These are phyloP conservation scores for Xylaria polymorpha DNA, from an alignment of 2,329 filamentous ascomycete species.

Conservation along the genomic window DNA sequence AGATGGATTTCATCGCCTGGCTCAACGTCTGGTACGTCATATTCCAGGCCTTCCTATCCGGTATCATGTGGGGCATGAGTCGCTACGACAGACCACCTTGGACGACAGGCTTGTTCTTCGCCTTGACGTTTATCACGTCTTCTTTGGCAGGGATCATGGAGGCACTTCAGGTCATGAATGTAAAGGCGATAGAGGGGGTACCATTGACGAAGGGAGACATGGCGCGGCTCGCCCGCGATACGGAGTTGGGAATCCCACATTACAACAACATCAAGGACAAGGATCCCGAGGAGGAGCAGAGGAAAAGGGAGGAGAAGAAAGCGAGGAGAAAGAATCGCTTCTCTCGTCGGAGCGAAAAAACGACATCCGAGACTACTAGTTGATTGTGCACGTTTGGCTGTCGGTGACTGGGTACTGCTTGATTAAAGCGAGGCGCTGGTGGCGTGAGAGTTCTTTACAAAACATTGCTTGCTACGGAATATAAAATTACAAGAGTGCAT, in stretches of 20 bases:
- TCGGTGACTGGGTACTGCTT: constrained; percentile 2
- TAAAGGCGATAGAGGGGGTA: constrained; percentile 79
- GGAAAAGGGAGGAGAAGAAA: constrained; percentile 53
- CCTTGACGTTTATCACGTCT: constrained; percentile 76
- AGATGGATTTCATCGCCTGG: constrained; percentile 83
- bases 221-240: constrained; percentile 62
- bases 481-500: not conserved
- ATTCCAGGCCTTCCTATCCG: constrained; percentile 77
- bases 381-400: constrained; percentile 22
- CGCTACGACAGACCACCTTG: constrained; percentile 79
- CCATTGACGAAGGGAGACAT: constrained; percentile 68
- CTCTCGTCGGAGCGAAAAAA: constrained; percentile 40
- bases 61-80: constrained; percentile 86
- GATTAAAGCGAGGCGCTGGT: constrained; percentile 33
- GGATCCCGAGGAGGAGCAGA: constrained; percentile 58
- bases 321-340: constrained; percentile 37
- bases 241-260: constrained; percentile 67
- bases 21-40: constrained; percentile 83
- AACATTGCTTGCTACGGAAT: not conserved
- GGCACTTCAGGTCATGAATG: constrained; percentile 76
- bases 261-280: constrained; percentile 68
- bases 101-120: constrained; percentile 83
- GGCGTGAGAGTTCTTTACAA: not conserved
- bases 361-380: constrained; percentile 33
- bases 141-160: constrained; percentile 75